Evolutionary conservation across 148 eudicot species (phyloP), one percentile per base, ranked within the genome.

Genomic region (Silene latifolia): DNA sequence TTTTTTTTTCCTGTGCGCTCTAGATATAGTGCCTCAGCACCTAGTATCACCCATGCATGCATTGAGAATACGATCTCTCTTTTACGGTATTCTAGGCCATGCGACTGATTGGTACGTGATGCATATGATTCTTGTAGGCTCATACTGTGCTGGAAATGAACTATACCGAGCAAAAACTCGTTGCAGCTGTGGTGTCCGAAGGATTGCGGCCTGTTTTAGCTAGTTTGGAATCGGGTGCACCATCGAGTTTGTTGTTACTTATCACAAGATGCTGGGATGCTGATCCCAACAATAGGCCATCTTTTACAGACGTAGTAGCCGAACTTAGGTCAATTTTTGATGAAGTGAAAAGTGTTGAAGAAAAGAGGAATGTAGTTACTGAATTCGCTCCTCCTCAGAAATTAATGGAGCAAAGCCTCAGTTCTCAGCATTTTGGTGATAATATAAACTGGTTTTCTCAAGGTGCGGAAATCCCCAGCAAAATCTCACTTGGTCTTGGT

Each of bases 61-160:
- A 39, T 0, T 39, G 1, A 8, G 44, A 39, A 39, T 39, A 7
- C 6, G 44, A 39, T 39, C 6, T 39, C 44, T 39, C 44, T 39
- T 39, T n/a, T n/a, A n/a, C n/a, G n/a, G n/a, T 35, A 35, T 35
- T 4, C 3, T 3, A n/a, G 39, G 44, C 44, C 9, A 7, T 39
- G 8, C 8, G 9, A 39, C 44, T 39, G 44, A 39, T 39, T 39
- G 44, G 9, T 51, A 51, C 17, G 19, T 61, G 46, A 70, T n/a
- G 39, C 29, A 21, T 76, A 3, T 71, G 67, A 69, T 79, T 75
- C 63, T 83, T 78, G 61, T 85, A 95, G 99, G 99, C 99, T 78
- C 99, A 95, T 78, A 92, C 99, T n/a, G 99, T 92, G 64, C 80
- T 95, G 84, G 99, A 95, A 83, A 95, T 95, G 99, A 92, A 84